Base-by-base conservation (phyloP, 176 grass and related monocot genomes). In the Musa schizocarpa region DNA sequence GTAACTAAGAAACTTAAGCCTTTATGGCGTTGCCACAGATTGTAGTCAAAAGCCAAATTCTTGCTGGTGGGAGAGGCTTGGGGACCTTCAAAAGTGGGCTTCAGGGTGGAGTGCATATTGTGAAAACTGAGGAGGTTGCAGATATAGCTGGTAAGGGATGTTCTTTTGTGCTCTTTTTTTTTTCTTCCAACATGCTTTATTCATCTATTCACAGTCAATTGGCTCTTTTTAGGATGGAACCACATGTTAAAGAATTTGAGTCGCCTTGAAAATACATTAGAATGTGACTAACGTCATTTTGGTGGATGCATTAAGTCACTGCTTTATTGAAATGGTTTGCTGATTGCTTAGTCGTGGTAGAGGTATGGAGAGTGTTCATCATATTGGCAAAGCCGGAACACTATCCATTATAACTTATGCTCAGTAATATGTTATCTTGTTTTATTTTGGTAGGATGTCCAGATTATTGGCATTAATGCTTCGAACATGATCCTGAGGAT, bases 41-140 rank as follows among this genome's bases (percentile, higher is more conserved):
- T 78, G 95, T 99, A 71, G 95, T 99, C 63, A 99, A 99, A 79
- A 99, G 95, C 74, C 96, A 99, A 86, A 92, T 99, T 82, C 96
- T 99, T 74, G 96, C 96, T 81, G 91, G 96, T 26, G 96, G 91
- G 49, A 84, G 96, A 83, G 96, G 96, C 54, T 76, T 99, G 83
- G 96, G 96, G 74, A 92, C 96, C 62, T 99, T 99, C 75, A 95
- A 99, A 86, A 99, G 86, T 87, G 96, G 96, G 79, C 78, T 99
- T 49, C 71, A 99, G 83, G 96, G 91, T 61, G 96, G 96, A 14
- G 96, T 99, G 54, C 96, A 99, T 95, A 99, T 99, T 83, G 91
- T 99, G 69, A 99, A 99, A 79, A 79, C 83, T 29, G 96, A 99
- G 56, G 91, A 99, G 72, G 91, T 88, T 6, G 84, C 87, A 84